A percentile compares a stretch with the other conserved stretches of the same genome.
Evolutionary conservation across 352 stramenopile genomes (phyloP).

Genomic region (Pythium chondricola): DNA sequence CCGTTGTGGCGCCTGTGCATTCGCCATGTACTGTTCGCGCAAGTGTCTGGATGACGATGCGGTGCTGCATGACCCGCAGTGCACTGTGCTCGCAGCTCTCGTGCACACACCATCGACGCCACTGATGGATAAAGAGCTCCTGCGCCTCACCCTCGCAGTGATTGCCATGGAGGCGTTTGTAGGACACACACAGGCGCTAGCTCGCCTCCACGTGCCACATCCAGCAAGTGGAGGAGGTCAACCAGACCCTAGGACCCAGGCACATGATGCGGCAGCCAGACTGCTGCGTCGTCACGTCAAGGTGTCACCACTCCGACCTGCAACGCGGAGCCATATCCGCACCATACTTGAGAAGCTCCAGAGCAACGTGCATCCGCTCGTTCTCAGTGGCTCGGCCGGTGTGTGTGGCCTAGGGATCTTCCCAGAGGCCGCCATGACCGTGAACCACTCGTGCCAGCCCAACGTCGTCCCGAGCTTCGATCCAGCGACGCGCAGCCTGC

Average conservation of each 20-base stretch:
- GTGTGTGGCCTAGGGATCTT: constrained; percentile 52
- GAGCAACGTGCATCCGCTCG: constrained; percentile 52
- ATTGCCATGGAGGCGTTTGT: constrained; percentile 54
- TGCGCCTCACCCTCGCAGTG: constrained; percentile 42
- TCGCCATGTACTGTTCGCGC: constrained; percentile 45
- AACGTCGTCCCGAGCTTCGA: constrained; percentile 56
- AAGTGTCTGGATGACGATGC: constrained; percentile 38
- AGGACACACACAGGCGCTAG: constrained; percentile 24
- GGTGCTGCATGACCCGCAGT: constrained; percentile 47
- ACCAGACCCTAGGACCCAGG: too few relatives aligned
- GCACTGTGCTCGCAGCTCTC: constrained; percentile 23
- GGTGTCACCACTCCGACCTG: background rate
- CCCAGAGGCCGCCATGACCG: constrained; percentile 53
- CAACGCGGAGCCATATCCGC: constrained; percentile 21
- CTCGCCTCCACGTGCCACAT: constrained; percentile 4
- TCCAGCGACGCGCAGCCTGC: constrained; percentile 30
- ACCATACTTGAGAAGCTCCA: constrained; percentile 35
- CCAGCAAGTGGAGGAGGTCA: too few relatives aligned
- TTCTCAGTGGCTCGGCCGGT: constrained; percentile 26
- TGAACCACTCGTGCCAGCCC: constrained; percentile 65
- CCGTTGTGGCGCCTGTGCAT: constrained; percentile 43
- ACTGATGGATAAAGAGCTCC: constrained; percentile 32
- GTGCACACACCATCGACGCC: background rate
- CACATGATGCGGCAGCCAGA: background rate
- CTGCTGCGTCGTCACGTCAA: constrained; percentile 7